Conservation (phyloP, 805 yeast genomes). For the Monosporozyma aquatica region DNA sequence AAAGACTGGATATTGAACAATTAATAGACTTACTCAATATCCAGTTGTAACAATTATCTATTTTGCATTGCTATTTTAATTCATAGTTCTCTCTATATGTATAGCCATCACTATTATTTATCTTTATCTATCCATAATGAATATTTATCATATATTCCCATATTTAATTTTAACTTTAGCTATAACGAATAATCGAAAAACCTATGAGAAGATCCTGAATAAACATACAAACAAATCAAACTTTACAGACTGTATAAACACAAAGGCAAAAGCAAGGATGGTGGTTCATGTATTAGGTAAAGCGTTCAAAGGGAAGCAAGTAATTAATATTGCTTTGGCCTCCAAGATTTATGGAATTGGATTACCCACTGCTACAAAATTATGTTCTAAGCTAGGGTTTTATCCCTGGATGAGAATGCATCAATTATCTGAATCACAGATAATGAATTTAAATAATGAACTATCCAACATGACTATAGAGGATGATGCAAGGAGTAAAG, state of each 20-base stretch:
- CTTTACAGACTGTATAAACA: too few species aligned
- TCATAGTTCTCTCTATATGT: neutral
- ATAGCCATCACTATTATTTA: too few species aligned
- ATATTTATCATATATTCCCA: too few species aligned
- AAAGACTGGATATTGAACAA: slow-evolving; percentile 52
- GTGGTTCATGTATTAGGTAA: slow-evolving; percentile 47
- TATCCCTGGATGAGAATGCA: slow-evolving; percentile 93
- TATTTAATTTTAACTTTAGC: too few species aligned
- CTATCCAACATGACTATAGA: slow-evolving; percentile 76
- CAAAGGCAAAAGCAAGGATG: too few species aligned
- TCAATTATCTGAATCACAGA: slow-evolving; percentile 80
- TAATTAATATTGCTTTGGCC: slow-evolving; percentile 52
- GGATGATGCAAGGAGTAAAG: slow-evolving; percentile 62
- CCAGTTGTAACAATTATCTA: neutral
- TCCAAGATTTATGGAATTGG: slow-evolving; percentile 85
- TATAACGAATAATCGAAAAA: too few species aligned
- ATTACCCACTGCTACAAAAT: slow-evolving; percentile 52
- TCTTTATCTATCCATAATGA: neutral
- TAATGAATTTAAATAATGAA: slow-evolving; percentile 80
- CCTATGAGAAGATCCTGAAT: neutral
- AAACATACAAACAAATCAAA: neutral
- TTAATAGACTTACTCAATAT: slow-evolving; percentile 17
- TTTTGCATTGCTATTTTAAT: neutral
- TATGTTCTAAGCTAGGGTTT: slow-evolving; percentile 83
- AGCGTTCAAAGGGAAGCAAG: slow-evolving; percentile 37